Percentiles rank a stretch among this genome's conserved stretches.
Evolutionary conservation across 441 rosid genomes (phyloP).

Genomic region (Capsella rubella): DNA sequence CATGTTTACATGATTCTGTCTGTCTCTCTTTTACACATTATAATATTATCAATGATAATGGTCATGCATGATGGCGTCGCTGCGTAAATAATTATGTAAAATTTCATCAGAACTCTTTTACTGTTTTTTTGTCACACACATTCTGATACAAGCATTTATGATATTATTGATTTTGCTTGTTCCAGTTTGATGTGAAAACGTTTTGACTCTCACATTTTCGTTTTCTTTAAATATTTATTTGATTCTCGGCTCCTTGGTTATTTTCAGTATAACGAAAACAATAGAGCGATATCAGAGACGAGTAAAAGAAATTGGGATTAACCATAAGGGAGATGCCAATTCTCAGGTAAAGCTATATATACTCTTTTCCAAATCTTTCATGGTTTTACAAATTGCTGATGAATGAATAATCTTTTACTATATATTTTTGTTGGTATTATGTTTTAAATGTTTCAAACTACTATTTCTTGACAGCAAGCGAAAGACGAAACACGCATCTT

Average conservation of each 20-base stretch:
- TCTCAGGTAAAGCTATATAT: constrained; percentile 50
- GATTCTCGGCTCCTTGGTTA: neutral
- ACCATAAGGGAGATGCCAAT: constrained; percentile 43
- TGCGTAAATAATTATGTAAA: neutral
- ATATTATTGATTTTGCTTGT: neutral
- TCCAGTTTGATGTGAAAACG: constrained; percentile 12
- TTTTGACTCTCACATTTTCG: constrained; percentile 11
- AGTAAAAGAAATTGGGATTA: constrained; percentile 51
- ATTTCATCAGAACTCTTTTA: neutral
- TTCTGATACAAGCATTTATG: neutral
- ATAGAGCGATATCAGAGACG: constrained; percentile 78
- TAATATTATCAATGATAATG: neutral
- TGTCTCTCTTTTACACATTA: neutral
- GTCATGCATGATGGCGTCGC: neutral
- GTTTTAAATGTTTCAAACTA: neutral
- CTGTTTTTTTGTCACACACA: neutral
- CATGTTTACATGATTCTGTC: constrained; percentile 13
- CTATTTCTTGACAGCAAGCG: constrained; percentile 48
- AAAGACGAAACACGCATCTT: constrained; percentile 52
- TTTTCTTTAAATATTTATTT: neutral
- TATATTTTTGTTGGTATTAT: no score
- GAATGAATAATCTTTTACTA: neutral
- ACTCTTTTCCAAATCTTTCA: neutral
- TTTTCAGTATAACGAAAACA: constrained; percentile 57
- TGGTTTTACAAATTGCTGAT: constrained; percentile 3